Percentiles rank a stretch among this genome's conserved stretches.
These are phyloP conservation scores for Phytophthora uliginosa DNA, from an alignment of 352 stramenopile genomes.

Conservation along the genomic window DNA sequence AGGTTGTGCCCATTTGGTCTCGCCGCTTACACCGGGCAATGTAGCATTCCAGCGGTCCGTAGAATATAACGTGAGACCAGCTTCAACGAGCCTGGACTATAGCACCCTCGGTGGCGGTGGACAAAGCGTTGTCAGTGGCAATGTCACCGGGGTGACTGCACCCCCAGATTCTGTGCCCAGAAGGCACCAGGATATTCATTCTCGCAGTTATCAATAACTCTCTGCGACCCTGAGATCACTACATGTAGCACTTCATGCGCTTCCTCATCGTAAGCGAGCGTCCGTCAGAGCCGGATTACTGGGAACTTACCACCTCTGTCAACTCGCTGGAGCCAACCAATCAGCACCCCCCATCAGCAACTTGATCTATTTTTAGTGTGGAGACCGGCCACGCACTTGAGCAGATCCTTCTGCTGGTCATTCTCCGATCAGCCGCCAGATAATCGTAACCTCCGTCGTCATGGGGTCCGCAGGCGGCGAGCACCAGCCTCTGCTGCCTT, in stretches of 20 bases:
- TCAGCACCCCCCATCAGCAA: slow-evolving; percentile 19
- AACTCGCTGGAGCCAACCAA: slow-evolving; percentile 25
- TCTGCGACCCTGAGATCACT: too few species aligned
- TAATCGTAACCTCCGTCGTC: neutral
- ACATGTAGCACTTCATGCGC: too few species aligned
- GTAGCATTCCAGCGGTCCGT: neutral
- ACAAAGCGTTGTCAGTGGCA: neutral
- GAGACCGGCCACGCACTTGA: neutral
- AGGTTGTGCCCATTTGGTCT: too few species aligned
- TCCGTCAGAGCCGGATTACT: too few species aligned
- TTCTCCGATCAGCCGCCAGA: neutral
- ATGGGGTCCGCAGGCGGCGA: slow-evolving; percentile 39
- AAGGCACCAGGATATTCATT: too few species aligned
- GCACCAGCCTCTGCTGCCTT: slow-evolving; percentile 60
- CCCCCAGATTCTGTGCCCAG: too few species aligned
- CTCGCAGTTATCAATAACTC: too few species aligned
- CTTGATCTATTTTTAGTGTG: slow-evolving; percentile 19
- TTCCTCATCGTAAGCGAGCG: too few species aligned
- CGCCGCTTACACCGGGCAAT: too few species aligned
- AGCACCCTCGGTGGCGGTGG: neutral
- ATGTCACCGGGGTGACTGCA: too few species aligned
- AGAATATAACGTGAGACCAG: neutral
- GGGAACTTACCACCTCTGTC: neutral
- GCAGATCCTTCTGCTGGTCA: neutral
- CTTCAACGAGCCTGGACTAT: neutral